Evolutionary conservation across 2,329 filamentous ascomycete genomes (phyloP).

Genomic region (Neonectria ditissima): DNA sequence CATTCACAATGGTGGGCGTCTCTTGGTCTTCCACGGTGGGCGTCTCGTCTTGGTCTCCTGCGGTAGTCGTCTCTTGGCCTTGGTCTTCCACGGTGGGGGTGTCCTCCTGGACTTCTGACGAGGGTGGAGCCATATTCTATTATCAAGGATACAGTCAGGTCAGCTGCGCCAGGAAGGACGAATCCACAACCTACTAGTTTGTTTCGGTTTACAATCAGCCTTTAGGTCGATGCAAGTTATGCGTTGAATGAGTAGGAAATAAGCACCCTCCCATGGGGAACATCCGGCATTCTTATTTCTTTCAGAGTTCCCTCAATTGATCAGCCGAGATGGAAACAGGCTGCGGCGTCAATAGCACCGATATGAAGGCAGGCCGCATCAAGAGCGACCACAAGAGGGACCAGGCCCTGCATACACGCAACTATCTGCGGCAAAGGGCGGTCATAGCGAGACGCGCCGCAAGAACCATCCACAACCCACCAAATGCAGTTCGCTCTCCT

Average conservation of each 20-base stretch:
- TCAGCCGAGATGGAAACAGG: conserved; percentile 6
- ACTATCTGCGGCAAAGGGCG: not conserved
- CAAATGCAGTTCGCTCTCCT: conserved; percentile 1
- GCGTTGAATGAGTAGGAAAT: conserved; percentile 10
- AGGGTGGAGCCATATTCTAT: not conserved
- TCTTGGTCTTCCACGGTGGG: not conserved
- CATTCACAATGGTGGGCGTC: not conserved
- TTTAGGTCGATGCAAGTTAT: not conserved
- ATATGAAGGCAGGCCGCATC: conserved; percentile 20
- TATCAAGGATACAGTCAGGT: not conserved
- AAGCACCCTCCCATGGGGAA: not conserved
- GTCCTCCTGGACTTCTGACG: not conserved
- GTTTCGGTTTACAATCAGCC: not conserved
- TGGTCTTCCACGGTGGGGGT: not conserved
- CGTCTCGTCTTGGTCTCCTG: not conserved
- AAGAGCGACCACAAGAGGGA: no score
- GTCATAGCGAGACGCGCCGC: conserved; percentile 6
- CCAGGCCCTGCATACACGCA: conserved; percentile 1
- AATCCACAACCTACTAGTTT: conserved; percentile 3
- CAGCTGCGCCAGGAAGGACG: not conserved
- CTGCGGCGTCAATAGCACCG: conserved; percentile 6
- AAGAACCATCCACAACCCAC: conserved; percentile 9
- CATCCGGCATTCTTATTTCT: conserved; percentile 20
- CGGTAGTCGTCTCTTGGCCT: not conserved
- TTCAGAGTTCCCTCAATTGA: conserved; percentile 10